These are phyloP conservation scores for Podila horticola DNA, from an alignment of 192 early-diverging fungal genomes.

Conservation along the genomic window DNA sequence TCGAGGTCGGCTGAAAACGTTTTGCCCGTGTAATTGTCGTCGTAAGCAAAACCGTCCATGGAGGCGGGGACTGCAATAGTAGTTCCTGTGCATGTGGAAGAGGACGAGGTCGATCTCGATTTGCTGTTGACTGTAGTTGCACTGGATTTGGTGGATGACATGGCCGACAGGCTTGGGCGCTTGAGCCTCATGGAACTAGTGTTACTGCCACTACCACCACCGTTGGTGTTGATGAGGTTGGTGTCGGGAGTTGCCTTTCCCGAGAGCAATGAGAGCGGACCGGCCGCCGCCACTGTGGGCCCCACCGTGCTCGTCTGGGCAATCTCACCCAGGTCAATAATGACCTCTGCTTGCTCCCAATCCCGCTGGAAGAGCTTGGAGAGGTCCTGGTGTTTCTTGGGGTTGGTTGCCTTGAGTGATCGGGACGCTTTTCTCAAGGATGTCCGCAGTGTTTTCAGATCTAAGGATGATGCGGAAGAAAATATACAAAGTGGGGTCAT, in stretches of 20 bases:
- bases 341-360: slow-evolving; percentile 57
- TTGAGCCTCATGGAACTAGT: not conserved
- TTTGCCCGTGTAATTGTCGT: not conserved
- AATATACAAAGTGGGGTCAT: not conserved
- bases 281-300: slow-evolving; percentile 23
- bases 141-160: not conserved
- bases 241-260: slow-evolving; percentile 6
- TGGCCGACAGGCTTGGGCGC: not conserved
- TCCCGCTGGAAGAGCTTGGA: slow-evolving; percentile 46
- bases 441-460: slow-evolving; percentile 36
- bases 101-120: slow-evolving; percentile 2
- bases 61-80: not conserved
- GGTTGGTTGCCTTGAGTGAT: slow-evolving; percentile 30
- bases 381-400: slow-evolving; percentile 50
- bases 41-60: not conserved
- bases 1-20: not conserved
- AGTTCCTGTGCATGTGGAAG: not conserved
- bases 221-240: not conserved
- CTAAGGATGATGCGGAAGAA: not conserved
- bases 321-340: slow-evolving; percentile 54
- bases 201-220: slow-evolving; percentile 3
- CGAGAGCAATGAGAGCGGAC: slow-evolving; percentile 36
- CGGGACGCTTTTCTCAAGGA: slow-evolving; percentile 31
- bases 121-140: not conserved
- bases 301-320: slow-evolving; percentile 35